A percentile compares a stretch with the other conserved stretches of the same genome.
phyloP scores from a whole-genome alignment of 2,329 filamentous ascomycete species.

The Fusarium liriodendri region DNA sequence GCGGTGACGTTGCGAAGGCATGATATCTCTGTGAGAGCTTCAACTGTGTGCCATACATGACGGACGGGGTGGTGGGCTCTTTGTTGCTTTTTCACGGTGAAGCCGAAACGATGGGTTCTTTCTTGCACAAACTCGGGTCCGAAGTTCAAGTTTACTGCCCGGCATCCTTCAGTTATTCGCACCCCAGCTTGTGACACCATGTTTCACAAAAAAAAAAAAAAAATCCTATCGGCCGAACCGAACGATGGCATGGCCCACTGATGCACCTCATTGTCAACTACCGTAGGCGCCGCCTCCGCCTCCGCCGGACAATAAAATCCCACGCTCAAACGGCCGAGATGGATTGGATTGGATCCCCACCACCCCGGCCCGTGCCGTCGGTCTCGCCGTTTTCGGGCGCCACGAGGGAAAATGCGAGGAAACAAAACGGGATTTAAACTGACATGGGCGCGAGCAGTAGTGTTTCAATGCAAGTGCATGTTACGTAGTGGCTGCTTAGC shows the following conservation, averaged over 20 bases:
- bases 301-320: not conserved
- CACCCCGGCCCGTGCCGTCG: not conserved
- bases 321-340: not conserved
- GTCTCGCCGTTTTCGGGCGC: not conserved
- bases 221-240: not conserved
- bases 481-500: not conserved
- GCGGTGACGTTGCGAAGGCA: conserved; percentile 49
- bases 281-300: not conserved
- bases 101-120: not conserved
- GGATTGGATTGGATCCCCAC: not conserved
- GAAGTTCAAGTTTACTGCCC: not conserved
- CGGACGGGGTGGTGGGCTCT: not conserved
- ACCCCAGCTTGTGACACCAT: not conserved
- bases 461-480: not conserved
- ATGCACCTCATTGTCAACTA: not conserved
- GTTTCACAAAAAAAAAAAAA: not conserved
- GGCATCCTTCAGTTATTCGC: not conserved
- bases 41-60: not conserved
- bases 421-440: not conserved
- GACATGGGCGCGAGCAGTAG: too few relatives aligned
- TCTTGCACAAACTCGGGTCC: not conserved
- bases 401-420: not conserved
- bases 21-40: conserved; percentile 24
- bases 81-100: not conserved
- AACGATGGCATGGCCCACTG: not conserved